Conservation (phyloP, 2,329 filamentous ascomycete genomes). For the Penicillium nordicum region DNA sequence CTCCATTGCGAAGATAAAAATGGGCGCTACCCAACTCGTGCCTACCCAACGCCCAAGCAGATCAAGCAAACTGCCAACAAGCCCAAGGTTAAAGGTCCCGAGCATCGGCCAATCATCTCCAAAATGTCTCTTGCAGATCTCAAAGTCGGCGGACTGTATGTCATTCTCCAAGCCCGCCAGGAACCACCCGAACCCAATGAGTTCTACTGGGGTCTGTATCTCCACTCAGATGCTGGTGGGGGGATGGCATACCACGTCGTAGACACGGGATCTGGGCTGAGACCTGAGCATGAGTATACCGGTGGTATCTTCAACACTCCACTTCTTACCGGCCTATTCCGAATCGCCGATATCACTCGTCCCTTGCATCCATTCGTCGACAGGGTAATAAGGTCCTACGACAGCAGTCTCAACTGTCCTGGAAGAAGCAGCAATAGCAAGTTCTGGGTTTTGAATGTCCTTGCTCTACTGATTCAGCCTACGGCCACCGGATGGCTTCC, state of each 20-base stretch:
- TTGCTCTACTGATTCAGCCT: constrained; percentile 12
- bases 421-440: constrained; percentile 17
- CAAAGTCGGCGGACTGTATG: constrained; percentile 18
- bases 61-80: background rate
- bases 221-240: constrained; percentile 13
- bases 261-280: constrained; percentile 18
- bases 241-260: constrained; percentile 25
- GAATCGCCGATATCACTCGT: constrained; percentile 19
- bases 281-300: constrained; percentile 17
- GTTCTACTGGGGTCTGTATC: constrained; percentile 33
- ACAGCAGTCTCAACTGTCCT: constrained; percentile 17
- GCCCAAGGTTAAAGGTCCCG: background rate
- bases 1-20: background rate
- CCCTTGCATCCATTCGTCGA: constrained; percentile 12
- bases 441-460: constrained; percentile 20
- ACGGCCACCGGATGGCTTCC: background rate
- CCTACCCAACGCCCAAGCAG: background rate
- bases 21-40: background rate
- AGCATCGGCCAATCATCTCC: background rate
- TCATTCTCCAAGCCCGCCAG: constrained; percentile 24
- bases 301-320: constrained; percentile 19
- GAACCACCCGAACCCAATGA: constrained; percentile 25
- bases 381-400: constrained; percentile 17
- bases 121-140: constrained; percentile 3
- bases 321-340: constrained; percentile 23